Conservation (phyloP, 306 rosid species). For the barrel medic (Medicago truncatula) region MtrunA17r5.0-ANR NC_053042.1:38773001-38773500, state of each 20-base stretch:
- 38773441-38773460: not conserved
- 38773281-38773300: not conserved
- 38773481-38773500: not conserved
- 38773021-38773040: too few relatives aligned
- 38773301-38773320: conserved; percentile 19
- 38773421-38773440: not conserved
- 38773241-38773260: not conserved
- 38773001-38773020: too few relatives aligned
- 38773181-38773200: not conserved
- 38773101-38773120: not conserved
- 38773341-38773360: not conserved
- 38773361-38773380: not conserved
- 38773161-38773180: not conserved
- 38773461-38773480: not conserved
- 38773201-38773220: conserved; percentile 8
- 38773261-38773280: conserved; percentile 21
- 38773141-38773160: conserved; percentile 20
- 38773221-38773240: conserved; percentile 17
- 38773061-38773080: conserved; percentile 7
- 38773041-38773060: too few relatives aligned
- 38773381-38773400: not conserved
- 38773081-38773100: not conserved
- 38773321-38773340: not conserved
- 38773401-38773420: not conserved
- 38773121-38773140: conserved; percentile 2